Percentiles rank a stretch among this genome's conserved stretches.
phyloP scores from a whole-genome alignment of 73 alveolate genomes.

The Symbiodinium natans region DNA sequence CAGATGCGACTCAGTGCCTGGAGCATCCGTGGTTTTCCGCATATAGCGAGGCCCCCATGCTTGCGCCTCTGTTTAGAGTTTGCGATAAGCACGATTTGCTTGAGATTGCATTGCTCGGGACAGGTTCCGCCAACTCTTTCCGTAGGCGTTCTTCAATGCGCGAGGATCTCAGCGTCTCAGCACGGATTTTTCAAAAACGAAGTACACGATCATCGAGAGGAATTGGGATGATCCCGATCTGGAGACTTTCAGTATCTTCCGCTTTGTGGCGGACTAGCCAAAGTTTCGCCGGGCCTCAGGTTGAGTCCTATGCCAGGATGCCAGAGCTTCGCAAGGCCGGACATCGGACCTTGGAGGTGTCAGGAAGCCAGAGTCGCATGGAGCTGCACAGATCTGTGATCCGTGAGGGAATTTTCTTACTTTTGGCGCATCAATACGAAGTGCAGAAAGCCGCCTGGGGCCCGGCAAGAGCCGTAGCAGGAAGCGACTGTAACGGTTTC shows the following conservation, averaged over 20 bases:
- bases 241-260: background rate
- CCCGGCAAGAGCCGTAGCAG: background rate
- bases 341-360: too few species aligned
- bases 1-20: constrained; percentile 83
- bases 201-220: background rate
- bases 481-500: background rate
- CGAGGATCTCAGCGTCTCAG: background rate
- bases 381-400: too few species aligned
- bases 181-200: too few species aligned
- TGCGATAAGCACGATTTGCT: background rate
- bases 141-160: constrained; percentile 88
- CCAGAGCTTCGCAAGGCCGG: constrained; percentile 66
- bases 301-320: constrained; percentile 84
- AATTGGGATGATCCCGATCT: background rate
- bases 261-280: background rate
- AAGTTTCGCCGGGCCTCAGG: background rate
- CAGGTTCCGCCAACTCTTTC: constrained; percentile 82
- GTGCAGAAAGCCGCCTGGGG: constrained; percentile 47
- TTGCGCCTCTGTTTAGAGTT: background rate
- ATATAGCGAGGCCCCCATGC: constrained; percentile 52
- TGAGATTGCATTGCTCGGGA: too few species aligned
- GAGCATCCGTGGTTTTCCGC: constrained; percentile 78
- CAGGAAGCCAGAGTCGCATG: too few species aligned
- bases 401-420: constrained; percentile 48
- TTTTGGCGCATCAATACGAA: constrained; percentile 90